phyloP scores from a whole-genome alignment of 2,329 filamentous ascomycete species.

The Lizonia empirigonia region DNA sequence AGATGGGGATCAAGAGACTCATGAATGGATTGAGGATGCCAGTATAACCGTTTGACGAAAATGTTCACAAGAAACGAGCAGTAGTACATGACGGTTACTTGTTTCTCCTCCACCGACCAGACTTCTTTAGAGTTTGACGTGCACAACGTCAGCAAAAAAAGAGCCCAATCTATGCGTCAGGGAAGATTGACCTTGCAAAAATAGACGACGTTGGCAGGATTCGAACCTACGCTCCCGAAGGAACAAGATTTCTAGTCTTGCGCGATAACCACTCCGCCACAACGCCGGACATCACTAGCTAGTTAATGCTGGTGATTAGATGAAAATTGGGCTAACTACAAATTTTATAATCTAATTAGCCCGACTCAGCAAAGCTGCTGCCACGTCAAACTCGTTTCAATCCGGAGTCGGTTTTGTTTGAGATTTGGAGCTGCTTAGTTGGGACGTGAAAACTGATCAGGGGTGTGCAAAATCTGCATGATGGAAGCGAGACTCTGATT shows the following conservation, averaged over 20 bases:
- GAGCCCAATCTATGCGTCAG: too few species aligned
- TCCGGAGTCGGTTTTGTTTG: fast-evolving
- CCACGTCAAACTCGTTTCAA: too few species aligned
- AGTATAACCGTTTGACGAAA: too few species aligned
- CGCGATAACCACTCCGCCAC: constrained; percentile 52
- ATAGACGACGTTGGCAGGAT: constrained; percentile 47
- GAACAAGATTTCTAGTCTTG: constrained; percentile 53
- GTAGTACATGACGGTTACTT: too few species aligned
- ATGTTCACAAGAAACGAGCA: too few species aligned
- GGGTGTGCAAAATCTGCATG: background rate
- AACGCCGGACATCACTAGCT: constrained; percentile 31
- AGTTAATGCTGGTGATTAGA: constrained; percentile 9
- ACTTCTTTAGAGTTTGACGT: too few species aligned
- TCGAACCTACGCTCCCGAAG: constrained; percentile 51
- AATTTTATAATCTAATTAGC: constrained; percentile 2
- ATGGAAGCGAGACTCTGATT: background rate
- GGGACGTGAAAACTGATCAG: background rate
- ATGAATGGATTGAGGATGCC: too few species aligned
- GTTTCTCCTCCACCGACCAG: too few species aligned
- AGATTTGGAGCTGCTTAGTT: too few species aligned
- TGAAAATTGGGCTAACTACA: constrained; percentile 11
- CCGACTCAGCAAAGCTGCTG: too few species aligned
- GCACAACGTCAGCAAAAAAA: background rate
- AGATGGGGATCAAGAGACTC: too few species aligned
- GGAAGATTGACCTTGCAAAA: too few species aligned